Conservation (phyloP, 257 asterid genomes). For the Verbascum thapsus region DNA sequence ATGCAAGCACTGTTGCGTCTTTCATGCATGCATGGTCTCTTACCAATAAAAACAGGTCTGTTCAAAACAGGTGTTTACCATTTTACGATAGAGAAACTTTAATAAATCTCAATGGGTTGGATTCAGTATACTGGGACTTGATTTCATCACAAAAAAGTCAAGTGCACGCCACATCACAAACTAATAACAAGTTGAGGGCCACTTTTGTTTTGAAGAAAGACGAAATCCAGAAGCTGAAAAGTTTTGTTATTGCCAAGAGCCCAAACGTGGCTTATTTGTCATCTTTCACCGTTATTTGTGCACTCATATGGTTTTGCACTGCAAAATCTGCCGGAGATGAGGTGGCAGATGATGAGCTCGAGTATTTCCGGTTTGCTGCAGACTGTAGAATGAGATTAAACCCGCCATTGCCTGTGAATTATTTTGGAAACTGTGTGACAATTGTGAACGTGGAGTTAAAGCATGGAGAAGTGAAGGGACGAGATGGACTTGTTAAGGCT, state of each 20-base stretch:
- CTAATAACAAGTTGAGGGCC: constrained; percentile 20
- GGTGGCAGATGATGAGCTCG: constrained; percentile 18
- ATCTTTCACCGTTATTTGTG: constrained; percentile 7
- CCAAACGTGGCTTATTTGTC: constrained; percentile 4
- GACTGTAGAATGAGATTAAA: constrained; percentile 32
- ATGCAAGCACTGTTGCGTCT: constrained; percentile 43
- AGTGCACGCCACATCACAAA: not conserved
- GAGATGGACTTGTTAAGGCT: constrained; percentile 31
- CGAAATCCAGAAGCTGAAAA: constrained; percentile 24
- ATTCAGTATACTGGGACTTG: not conserved
- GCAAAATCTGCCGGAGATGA: constrained; percentile 28
- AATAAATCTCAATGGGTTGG: constrained; percentile 20
- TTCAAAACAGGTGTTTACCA: constrained; percentile 4
- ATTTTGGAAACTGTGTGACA: constrained; percentile 45
- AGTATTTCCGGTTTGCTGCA: constrained; percentile 20
- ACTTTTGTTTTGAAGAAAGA: constrained; percentile 18
- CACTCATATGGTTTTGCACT: constrained; percentile 28
- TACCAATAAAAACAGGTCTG: not conserved
- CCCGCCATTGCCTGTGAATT: constrained; percentile 45
- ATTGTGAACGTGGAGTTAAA: not conserved
- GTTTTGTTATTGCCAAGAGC: not conserved
- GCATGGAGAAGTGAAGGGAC: constrained; percentile 27
- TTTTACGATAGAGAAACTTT: constrained; percentile 23
- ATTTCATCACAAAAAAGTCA: not conserved
- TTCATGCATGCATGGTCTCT: constrained; percentile 28